Conservation (phyloP, 2,329 filamentous ascomycete genomes). For the Drechslerella stenobrocha region DNA sequence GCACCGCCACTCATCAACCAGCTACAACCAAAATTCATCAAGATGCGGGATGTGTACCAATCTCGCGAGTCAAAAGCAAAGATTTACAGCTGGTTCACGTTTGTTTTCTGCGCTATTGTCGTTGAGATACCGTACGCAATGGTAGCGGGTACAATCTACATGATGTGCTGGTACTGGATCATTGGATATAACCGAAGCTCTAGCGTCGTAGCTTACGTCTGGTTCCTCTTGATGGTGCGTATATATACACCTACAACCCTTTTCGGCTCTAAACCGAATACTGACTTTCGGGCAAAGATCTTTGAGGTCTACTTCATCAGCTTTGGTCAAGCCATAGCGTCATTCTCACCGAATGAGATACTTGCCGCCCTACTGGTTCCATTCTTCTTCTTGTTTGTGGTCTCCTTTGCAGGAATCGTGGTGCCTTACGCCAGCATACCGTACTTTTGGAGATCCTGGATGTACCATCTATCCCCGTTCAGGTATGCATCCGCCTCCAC, state of each 20-base stretch:
- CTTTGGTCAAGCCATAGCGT: conserved; percentile 69
- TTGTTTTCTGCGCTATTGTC: conserved; percentile 67
- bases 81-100: conserved; percentile 76
- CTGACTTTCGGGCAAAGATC: conserved; percentile 15
- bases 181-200: conserved; percentile 48
- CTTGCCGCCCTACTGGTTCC: conserved; percentile 69
- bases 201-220: conserved; percentile 66
- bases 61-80: conserved; percentile 74
- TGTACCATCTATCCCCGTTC: conserved; percentile 71
- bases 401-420: conserved; percentile 74
- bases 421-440: conserved; percentile 68
- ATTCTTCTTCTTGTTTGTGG: conserved; percentile 69
- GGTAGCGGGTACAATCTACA: conserved; percentile 68
- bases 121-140: conserved; percentile 72
- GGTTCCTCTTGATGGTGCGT: conserved; percentile 65
- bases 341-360: conserved; percentile 68
- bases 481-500: background rate
- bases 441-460: conserved; percentile 68
- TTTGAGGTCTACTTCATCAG: conserved; percentile 69
- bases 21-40: conserved; percentile 71
- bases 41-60: conserved; percentile 69
- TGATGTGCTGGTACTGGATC: conserved; percentile 63
- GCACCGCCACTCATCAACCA: conserved; percentile 74
- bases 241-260: background rate
- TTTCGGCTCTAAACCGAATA: background rate